These are phyloP conservation scores for Camelina neglecta DNA, from an alignment of 345 rosid genomes.

Conservation along the genomic window DNA sequence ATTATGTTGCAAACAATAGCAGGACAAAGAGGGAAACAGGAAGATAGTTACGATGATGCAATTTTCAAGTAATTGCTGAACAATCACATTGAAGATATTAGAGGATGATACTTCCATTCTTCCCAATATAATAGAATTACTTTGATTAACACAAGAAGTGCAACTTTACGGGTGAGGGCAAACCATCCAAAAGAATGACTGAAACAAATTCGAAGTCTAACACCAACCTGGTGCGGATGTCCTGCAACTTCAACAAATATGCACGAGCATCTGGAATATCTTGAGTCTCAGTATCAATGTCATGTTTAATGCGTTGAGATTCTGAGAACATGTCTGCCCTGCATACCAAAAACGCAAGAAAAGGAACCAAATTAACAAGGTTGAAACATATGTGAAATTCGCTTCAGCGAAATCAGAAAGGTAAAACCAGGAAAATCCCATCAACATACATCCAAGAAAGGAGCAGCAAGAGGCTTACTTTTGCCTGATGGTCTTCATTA, in stretches of 20 bases:
- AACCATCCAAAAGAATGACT: neutral
- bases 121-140: neutral
- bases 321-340: slow-evolving; percentile 91
- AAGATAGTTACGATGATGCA: neutral
- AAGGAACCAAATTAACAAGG: slow-evolving; percentile 30
- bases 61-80: neutral
- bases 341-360: slow-evolving; percentile 40
- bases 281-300: slow-evolving; percentile 66
- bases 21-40: neutral
- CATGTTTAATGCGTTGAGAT: slow-evolving; percentile 70
- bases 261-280: slow-evolving; percentile 90
- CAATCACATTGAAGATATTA: slow-evolving; percentile 4
- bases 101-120: neutral
- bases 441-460: neutral
- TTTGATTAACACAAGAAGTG: neutral
- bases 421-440: neutral
- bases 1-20: neutral
- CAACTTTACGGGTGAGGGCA: slow-evolving; percentile 4
- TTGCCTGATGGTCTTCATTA: slow-evolving; percentile 87
- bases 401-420: neutral
- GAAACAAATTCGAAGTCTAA: slow-evolving; percentile 11
- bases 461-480: slow-evolving; percentile 58
- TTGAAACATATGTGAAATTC: neutral
- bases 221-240: slow-evolving; percentile 70
- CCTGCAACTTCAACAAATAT: slow-evolving; percentile 76